Base-by-base conservation (phyloP, 192 early-diverging fungal species). In the Globomyces pollinis-pini region DNA sequence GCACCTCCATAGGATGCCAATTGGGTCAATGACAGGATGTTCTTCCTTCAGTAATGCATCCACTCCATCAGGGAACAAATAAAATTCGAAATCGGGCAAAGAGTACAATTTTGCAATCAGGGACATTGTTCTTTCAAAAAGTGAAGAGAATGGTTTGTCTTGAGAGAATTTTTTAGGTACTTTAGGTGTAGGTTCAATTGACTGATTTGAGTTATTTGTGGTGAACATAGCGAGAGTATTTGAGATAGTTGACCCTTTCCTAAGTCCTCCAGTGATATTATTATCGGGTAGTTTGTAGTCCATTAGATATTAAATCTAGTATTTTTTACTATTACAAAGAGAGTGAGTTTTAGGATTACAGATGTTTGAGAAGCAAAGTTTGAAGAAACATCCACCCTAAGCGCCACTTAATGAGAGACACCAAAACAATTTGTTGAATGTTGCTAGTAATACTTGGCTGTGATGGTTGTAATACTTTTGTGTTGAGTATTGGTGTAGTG, bases 41-140 rank as follows among this genome's bases (percentile, higher is more conserved):
- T 16, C 9, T 28, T 47, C 44, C 9, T 26, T 26, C 3, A 57
- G 15, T 13, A 57, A 29, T 33, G 49, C 42, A 18, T 70, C 76
- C 21, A 70, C 30, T 29, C 73, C 72, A 28, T 75, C 59, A 2
- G 75, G 78, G 43, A 80, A 80, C 39, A 80, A 68, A 53, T 73
- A 80, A 38, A 31, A 61, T 45, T 80, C 78, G 42, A 77, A 80
- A 32, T 67, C 66, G 1, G 75, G 75, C 38, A 80, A 45, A 2
- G 71, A 62, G 43, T 80, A 75, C 16, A 80, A 71, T 52, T 69
- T 71, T 36, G 70, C 69, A 47, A 76, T 79, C 20, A 79, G 59
- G 16, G 61, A 23, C 57, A 79, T 57, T 41, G 62, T 63, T 33
- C 64, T 64, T 55, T 75, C 65, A 58, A 67, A 79, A n/a, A 79